Evolutionary conservation across 305 asterid genomes (phyloP).

Genomic region (Fraxinus greggii): DNA sequence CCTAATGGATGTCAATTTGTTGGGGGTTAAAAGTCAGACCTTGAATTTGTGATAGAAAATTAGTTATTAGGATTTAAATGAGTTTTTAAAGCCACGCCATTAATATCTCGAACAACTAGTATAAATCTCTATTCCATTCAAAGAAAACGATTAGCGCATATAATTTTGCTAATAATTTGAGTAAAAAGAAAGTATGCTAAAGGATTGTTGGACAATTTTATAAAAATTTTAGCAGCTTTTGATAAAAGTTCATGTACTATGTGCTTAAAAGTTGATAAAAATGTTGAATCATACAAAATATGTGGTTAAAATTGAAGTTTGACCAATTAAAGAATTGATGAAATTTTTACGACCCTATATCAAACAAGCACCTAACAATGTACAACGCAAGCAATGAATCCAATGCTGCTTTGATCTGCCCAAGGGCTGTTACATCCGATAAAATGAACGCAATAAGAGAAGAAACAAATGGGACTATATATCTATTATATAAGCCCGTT

Average conservation of each 20-base stretch:
- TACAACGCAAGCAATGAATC: neutral
- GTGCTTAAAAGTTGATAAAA: too few relatives aligned
- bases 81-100: neutral
- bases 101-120: neutral
- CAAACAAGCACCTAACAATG: neutral
- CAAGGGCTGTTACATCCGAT: neutral
- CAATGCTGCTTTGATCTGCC: neutral
- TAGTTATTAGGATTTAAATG: neutral
- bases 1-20: neutral
- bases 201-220: neutral
- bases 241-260: neutral
- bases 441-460: neutral
- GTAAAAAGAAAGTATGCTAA: neutral
- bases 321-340: too few relatives aligned
- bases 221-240: too few relatives aligned
- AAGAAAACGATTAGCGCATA: neutral
- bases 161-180: too few relatives aligned
- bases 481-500: neutral
- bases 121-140: neutral
- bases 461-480: neutral
- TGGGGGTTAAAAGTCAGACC: neutral
- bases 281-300: too few relatives aligned
- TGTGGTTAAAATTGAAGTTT: neutral
- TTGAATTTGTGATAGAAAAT: too few relatives aligned
- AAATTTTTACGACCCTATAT: neutral